Evolutionary conservation across 192 early-diverging fungal species (phyloP).

Genomic region (Umbelopsis sp.): DNA sequence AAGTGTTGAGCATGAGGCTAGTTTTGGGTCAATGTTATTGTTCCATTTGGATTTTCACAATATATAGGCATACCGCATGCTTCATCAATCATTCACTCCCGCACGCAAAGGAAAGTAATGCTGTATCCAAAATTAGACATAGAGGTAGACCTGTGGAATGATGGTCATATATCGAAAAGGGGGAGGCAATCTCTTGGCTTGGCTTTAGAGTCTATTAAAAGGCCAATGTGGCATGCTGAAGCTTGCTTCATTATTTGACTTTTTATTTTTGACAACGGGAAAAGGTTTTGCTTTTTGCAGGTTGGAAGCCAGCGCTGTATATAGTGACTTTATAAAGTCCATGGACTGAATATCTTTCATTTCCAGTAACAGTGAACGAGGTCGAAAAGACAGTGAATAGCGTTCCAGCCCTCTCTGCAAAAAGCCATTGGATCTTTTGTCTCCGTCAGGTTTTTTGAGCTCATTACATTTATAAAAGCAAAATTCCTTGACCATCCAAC

Average conservation of each 20-base stretch:
- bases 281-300: background rate
- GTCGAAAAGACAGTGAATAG: background rate
- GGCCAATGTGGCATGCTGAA: no score
- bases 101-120: background rate
- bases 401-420: slow-evolving; percentile 11
- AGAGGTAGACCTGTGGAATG: background rate
- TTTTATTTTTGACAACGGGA: slow-evolving; percentile 1
- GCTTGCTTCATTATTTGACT: no score
- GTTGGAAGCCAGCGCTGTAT: background rate
- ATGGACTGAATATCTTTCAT: background rate
- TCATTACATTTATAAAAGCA: background rate
- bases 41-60: no score
- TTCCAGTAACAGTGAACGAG: slow-evolving; percentile 17
- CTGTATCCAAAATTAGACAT: background rate
- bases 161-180: background rate
- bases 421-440: background rate
- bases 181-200: background rate
- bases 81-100: no score
- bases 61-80: no score
- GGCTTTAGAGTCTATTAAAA: no score
- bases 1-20: no score
- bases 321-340: no score
- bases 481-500: background rate
- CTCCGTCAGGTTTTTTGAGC: background rate
- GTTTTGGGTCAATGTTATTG: no score